Evolutionary conservation across 2,329 filamentous ascomycete species (phyloP), one percentile per base, ranked within the genome.

Genomic region (Ampelomyces quisqualis): DNA sequence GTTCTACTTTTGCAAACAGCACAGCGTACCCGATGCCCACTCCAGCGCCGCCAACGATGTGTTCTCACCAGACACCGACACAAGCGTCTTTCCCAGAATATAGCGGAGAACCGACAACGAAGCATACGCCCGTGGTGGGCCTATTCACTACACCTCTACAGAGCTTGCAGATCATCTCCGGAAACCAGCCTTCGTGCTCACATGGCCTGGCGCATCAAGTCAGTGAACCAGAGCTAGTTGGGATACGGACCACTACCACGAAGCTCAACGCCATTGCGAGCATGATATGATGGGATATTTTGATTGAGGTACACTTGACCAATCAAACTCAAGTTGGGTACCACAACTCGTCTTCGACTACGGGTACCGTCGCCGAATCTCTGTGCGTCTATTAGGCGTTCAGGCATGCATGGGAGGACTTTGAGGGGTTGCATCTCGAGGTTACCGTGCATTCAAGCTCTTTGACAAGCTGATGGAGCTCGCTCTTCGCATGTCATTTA

Each of bases 181-280:
- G 48, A 19, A 18, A 23, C 44, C 47, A 38, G 41, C 39, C 40
- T 3, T 18, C 37, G 7, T 53, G 49, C n/a, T 41, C 50, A 18
- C 43, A 43, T 3, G 50, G 41, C n/a, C 43, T 59, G 11, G 46
- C 57, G 23, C 58, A 62, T 38, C 55, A 59, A 35, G 57, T 67
- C 21, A 64, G 57, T 13, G 63, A 67, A 39, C 64, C 65, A 6
- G 64, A 68, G 32, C 46, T 67, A 10, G 60, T 67, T 5, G 63
- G 64, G 11, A 58, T 68, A 13, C 58, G 61, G 24, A 54, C 59
- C 5, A 55, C 58, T 3, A 51, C 60, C 2, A 52, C 60, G 6
- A 53, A 60, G 21, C 51, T 67, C 8, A 66, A 60, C 37, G 65
- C 60, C 9, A 59, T 68, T 18, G 64, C 65, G 11, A 62, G 63